phyloP scores from a whole-genome alignment of 345 rosid genomes.

The Gossypium turneri region DNA sequence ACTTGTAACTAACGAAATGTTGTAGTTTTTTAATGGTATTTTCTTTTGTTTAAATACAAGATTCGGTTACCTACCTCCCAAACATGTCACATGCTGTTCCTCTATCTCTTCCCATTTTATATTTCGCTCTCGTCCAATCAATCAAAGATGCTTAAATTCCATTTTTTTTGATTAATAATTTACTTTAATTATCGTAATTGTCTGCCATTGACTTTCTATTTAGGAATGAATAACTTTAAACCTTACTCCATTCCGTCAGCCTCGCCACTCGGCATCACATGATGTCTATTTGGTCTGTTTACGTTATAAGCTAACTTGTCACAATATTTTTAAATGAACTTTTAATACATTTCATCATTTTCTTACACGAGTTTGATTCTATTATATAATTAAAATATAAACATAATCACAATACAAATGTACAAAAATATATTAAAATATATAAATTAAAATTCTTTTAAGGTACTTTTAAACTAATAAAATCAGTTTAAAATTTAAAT shows the following conservation, averaged over 20 bases:
- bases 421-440: no score
- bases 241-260: background rate
- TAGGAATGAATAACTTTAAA: background rate
- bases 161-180: background rate
- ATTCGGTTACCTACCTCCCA: conserved; percentile 49
- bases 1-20: background rate
- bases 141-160: conserved; percentile 17
- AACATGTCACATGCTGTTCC: conserved; percentile 44
- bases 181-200: background rate
- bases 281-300: background rate
- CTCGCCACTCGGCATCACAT: background rate
- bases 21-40: background rate
- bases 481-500: no score
- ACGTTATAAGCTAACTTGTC: no score
- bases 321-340: no score
- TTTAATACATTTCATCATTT: no score
- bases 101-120: background rate
- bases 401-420: no score
- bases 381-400: no score
- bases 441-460: no score
- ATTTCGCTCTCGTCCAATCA: conserved; percentile 19
- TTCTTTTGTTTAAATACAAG: conserved; percentile 10
- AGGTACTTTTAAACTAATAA: no score
- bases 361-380: no score
- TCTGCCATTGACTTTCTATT: conserved; percentile 1